Conservation (phyloP, 1,284 basidiomycete genomes). For the Microstroma glucosiphilum region DNA sequence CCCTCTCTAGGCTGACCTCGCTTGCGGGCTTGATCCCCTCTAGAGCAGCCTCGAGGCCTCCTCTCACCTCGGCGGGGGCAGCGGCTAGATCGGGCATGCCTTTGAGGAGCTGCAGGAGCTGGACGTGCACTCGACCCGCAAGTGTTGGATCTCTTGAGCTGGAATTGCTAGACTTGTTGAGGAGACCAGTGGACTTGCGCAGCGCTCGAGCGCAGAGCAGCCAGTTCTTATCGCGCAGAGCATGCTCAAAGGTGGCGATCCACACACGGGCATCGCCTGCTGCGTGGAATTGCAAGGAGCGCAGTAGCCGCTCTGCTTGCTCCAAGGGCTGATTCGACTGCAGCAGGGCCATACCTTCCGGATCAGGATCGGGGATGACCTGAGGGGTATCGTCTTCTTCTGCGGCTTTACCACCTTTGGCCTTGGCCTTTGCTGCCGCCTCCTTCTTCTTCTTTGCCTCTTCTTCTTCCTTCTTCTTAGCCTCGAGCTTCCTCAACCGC, state of each 20-base stretch:
- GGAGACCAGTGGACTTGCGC: constrained; percentile 17
- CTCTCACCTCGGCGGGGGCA: constrained; percentile 42
- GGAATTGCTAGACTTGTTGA: not conserved
- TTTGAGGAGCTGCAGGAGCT: constrained; percentile 63
- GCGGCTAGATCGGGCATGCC: constrained; percentile 47
- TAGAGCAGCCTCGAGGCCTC: constrained; percentile 17
- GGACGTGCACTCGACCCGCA: constrained; percentile 65
- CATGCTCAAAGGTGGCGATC: constrained; percentile 72
- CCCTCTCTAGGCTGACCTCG: not conserved
- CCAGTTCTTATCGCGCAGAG: constrained; percentile 73
- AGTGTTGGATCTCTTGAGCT: constrained; percentile 53
- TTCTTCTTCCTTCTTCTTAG: constrained; percentile 63
- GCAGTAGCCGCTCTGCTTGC: constrained; percentile 67
- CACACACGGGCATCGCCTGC: constrained; percentile 64
- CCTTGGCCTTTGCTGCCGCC: not conserved
- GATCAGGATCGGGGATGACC: constrained; percentile 34
- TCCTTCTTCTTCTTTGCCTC: constrained; percentile 61
- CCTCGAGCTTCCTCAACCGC: constrained; percentile 43
- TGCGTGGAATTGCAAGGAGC: constrained; percentile 59
- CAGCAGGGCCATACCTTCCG: constrained; percentile 28
- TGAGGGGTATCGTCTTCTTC: constrained; percentile 10
- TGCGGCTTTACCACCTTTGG: not conserved
- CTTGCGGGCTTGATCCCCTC: not conserved
- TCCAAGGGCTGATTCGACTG: constrained; percentile 59
- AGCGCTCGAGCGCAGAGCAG: constrained; percentile 72